Conservation (phyloP, 2,329 filamentous ascomycete species). For the Gaeumannomyces sp. region DNA sequence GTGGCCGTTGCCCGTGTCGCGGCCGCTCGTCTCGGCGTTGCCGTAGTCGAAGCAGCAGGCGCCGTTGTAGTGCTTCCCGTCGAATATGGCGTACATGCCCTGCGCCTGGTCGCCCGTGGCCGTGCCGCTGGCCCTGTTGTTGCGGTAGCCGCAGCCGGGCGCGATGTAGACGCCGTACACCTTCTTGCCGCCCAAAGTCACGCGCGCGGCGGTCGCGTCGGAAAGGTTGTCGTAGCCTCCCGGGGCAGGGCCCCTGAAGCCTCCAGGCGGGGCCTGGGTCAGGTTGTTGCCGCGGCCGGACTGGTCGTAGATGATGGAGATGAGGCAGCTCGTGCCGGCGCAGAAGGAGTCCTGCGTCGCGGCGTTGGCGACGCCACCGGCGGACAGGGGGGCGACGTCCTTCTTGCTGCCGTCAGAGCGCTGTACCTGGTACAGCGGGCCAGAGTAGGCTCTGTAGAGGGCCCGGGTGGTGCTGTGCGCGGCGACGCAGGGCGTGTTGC, state of each 20-base stretch:
- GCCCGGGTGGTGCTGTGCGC: slow-evolving; percentile 61
- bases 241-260: slow-evolving; percentile 47
- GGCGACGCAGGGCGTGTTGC: slow-evolving; percentile 56
- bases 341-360: slow-evolving; percentile 57
- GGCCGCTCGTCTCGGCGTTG: slow-evolving; percentile 46
- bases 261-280: slow-evolving; percentile 53
- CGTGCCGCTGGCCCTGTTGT: slow-evolving; percentile 44
- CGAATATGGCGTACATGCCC: slow-evolving; percentile 55
- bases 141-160: slow-evolving; percentile 58
- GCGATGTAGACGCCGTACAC: slow-evolving; percentile 59
- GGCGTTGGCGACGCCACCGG: slow-evolving; percentile 58
- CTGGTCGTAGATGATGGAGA: slow-evolving; percentile 61
- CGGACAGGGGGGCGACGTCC: slow-evolving; percentile 43
- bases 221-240: slow-evolving; percentile 56
- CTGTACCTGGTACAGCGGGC: slow-evolving; percentile 53
- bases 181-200: slow-evolving; percentile 53
- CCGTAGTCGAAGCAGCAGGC: slow-evolving; percentile 54
- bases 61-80: slow-evolving; percentile 53
- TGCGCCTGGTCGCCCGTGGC: slow-evolving; percentile 49
- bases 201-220: slow-evolving; percentile 52
- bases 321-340: slow-evolving; percentile 52
- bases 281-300: slow-evolving; percentile 57
- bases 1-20: slow-evolving; percentile 54
- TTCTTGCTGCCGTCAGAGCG: slow-evolving; percentile 45
- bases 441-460: slow-evolving; percentile 47